Evolutionary conservation across 257 asterid species (phyloP).

Genomic region (Verbena officinalis): DNA sequence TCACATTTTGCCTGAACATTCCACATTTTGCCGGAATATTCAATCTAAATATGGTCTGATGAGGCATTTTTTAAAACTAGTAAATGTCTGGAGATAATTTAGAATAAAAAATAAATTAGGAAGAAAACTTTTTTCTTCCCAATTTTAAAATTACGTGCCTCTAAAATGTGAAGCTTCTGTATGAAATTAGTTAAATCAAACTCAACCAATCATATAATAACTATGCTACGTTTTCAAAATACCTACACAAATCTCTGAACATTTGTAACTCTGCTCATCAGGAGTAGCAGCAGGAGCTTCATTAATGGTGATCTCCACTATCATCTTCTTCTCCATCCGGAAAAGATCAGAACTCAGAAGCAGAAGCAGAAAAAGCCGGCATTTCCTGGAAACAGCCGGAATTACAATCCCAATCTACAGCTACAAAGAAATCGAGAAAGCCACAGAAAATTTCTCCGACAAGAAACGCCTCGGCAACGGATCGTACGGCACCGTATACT

Average conservation of each 20-base stretch:
- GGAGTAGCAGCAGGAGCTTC: conserved; percentile 58
- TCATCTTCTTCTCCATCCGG: conserved; percentile 47
- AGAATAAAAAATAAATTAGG: too few species aligned
- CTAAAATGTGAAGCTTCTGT: too few species aligned
- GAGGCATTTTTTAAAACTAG: too few species aligned
- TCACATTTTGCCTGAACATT: too few species aligned
- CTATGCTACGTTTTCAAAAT: too few species aligned
- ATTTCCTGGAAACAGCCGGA: conserved; percentile 47
- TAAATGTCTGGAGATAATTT: too few species aligned
- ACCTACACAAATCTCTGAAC: background rate
- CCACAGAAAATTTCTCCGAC: conserved; percentile 57
- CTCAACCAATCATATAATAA: too few species aligned
- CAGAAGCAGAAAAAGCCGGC: conserved; percentile 39
- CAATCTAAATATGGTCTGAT: too few species aligned
- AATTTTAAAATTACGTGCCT: too few species aligned
- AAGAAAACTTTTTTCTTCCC: too few species aligned
- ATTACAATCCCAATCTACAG: conserved; percentile 50
- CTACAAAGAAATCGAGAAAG: conserved; percentile 57
- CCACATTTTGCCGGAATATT: too few species aligned
- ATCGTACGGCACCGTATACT: conserved; percentile 64
- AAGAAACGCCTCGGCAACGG: conserved; percentile 58
- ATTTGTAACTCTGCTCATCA: conserved; percentile 16
- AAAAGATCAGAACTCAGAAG: conserved; percentile 36
- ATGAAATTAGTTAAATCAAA: too few species aligned
- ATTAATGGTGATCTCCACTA: conserved; percentile 42